Evolutionary conservation across 306 rosid genomes (phyloP).

Genomic region (Neltuma alba): DNA sequence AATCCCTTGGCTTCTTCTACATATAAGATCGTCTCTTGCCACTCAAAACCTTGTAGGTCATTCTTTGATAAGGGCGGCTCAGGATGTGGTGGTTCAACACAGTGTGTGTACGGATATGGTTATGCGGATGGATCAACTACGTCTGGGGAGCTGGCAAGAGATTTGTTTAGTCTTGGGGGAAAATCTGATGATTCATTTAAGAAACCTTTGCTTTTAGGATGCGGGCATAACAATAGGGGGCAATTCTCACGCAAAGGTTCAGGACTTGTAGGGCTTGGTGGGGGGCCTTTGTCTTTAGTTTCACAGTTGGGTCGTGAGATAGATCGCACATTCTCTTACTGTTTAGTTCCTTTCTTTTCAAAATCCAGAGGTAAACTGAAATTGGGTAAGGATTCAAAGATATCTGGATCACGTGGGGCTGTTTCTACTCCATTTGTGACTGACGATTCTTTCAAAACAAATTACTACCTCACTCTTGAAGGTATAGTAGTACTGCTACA

Average conservation of each 20-base stretch:
- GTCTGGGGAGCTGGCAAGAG: constrained; percentile 2
- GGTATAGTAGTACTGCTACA: background rate
- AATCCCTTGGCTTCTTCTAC: background rate
- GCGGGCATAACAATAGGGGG: constrained; percentile 1
- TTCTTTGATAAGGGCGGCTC: too few species aligned
- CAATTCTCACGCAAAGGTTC: background rate
- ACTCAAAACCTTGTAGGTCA: background rate
- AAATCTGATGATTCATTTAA: background rate
- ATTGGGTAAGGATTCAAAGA: background rate
- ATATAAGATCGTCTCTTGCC: background rate
- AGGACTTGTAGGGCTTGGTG: constrained; percentile 29
- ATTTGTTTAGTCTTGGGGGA: background rate
- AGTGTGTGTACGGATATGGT: background rate
- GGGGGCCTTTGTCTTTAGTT: constrained; percentile 22
- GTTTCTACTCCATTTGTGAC: constrained; percentile 18
- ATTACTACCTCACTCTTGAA: constrained; percentile 9
- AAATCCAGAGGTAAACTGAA: background rate
- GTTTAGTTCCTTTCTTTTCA: constrained; percentile 1
- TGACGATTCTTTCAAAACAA: background rate
- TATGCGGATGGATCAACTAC: background rate
- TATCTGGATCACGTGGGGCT: background rate
- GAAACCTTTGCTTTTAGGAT: background rate
- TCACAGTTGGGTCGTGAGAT: constrained; percentile 16
- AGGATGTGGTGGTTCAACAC: background rate
- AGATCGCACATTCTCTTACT: constrained; percentile 25